Percentiles rank a stretch among this genome's conserved stretches.
Evolutionary conservation across 768 basidiomycete species (phyloP).

Genomic region (Kwoniella shandongensis): DNA sequence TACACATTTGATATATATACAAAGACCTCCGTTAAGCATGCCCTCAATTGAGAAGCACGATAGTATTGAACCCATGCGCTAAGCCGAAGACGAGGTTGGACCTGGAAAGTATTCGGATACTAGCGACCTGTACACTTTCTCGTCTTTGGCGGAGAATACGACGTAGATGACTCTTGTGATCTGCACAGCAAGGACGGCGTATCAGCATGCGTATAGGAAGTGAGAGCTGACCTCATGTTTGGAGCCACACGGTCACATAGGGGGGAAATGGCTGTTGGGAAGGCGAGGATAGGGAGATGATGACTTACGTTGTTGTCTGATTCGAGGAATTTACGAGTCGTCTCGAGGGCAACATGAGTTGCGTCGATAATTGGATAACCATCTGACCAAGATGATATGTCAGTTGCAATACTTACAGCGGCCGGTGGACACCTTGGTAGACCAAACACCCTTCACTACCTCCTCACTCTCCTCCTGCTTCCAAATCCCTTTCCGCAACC

Average conservation of each 20-base stretch:
- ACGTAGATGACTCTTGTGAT: slow-evolving; percentile 48
- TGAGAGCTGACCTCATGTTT: too few species aligned
- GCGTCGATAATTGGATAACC: slow-evolving; percentile 54
- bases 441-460: too few species aligned
- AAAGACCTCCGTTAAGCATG: too few species aligned
- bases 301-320: slow-evolving; percentile 30
- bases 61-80: too few species aligned
- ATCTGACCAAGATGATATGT: slow-evolving; percentile 26
- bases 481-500: too few species aligned
- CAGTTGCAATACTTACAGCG: slow-evolving; percentile 11
- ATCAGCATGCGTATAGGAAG: too few species aligned
- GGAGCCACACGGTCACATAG: too few species aligned
- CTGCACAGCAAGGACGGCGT: too few species aligned
- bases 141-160: slow-evolving; percentile 42
- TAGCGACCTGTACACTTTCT: slow-evolving; percentile 38
- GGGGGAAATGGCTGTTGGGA: neutral
- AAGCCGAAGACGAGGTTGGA: neutral
- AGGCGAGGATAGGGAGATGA: neutral
- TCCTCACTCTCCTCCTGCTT: too few species aligned
- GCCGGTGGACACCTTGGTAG: too few species aligned
- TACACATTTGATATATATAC: too few species aligned
- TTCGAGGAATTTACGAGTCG: slow-evolving; percentile 40
- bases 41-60: too few species aligned
- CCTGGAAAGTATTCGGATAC: slow-evolving; percentile 43
- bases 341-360: slow-evolving; percentile 49